phyloP scores from a whole-genome alignment of 2,329 filamentous ascomycete species.

The Hymenoscyphus linearis region DNA sequence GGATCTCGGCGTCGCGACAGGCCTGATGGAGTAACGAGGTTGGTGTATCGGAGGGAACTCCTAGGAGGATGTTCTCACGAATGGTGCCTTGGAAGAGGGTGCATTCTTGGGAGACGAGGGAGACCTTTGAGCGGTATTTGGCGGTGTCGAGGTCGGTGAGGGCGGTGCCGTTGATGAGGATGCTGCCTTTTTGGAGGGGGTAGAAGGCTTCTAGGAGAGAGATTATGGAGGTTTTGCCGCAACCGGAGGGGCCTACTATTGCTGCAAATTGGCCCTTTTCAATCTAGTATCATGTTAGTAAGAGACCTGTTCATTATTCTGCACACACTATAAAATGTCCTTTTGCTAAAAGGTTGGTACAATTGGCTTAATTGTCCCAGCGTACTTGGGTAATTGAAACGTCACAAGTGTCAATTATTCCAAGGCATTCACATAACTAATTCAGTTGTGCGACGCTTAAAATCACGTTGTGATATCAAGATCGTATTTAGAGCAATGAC shows the following conservation, averaged over 20 bases:
- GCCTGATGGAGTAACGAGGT: conserved; percentile 41
- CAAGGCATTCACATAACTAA: too few relatives aligned
- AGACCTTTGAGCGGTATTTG: conserved; percentile 58
- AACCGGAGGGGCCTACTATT: conserved; percentile 63
- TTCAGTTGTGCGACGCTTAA: too few relatives aligned
- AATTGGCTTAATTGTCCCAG: too few relatives aligned
- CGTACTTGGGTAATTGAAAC: too few relatives aligned
- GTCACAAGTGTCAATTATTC: too few relatives aligned
- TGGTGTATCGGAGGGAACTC: conserved; percentile 41
- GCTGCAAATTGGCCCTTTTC: conserved; percentile 64
- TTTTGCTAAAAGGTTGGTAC: too few relatives aligned
- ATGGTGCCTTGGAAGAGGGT: conserved; percentile 59
- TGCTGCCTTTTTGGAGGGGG: conserved; percentile 55
- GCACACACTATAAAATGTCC: too few relatives aligned
- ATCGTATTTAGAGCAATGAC: too few relatives aligned
- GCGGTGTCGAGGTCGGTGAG: conserved; percentile 54
- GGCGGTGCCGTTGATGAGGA: conserved; percentile 58
- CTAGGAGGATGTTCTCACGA: conserved; percentile 64
- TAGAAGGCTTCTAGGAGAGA: conserved; percentile 63
- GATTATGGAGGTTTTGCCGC: conserved; percentile 68
- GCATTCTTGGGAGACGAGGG: conserved; percentile 70
- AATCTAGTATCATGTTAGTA: conserved; percentile 35
- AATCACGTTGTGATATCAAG: too few relatives aligned
- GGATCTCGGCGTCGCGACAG: conserved; percentile 46
- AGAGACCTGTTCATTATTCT: conserved; percentile 3